Percentiles rank a stretch among this genome's conserved stretches.
These are phyloP conservation scores for Diplocarpon rosae DNA, from an alignment of 2,329 filamentous ascomycete genomes.

Conservation along the genomic window DNA sequence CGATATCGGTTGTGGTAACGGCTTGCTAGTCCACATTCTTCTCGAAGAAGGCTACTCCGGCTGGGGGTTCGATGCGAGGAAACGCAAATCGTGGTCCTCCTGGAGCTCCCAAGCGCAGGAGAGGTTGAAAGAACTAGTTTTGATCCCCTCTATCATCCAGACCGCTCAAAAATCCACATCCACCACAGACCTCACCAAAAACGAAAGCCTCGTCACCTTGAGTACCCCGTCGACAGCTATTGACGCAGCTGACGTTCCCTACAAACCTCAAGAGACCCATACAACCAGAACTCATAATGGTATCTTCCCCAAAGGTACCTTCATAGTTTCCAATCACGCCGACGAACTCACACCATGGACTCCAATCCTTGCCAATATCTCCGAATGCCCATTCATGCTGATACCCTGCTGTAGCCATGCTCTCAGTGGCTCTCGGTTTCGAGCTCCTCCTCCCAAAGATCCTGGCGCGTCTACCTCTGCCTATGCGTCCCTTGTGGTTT, in stretches of 20 bases:
- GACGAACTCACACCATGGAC: constrained; percentile 97
- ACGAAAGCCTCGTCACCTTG: neutral
- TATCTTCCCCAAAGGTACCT: constrained; percentile 61
- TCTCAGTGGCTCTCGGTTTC: constrained; percentile 63
- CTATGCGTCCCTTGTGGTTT: constrained; percentile 74
- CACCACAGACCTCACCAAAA: neutral
- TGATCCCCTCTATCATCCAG: constrained; percentile 39
- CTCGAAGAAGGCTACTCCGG: constrained; percentile 70
- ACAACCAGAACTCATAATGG: constrained; percentile 42
- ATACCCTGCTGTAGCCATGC: constrained; percentile 94
- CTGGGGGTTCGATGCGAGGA: constrained; percentile 86
- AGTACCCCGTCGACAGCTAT: constrained; percentile 2
- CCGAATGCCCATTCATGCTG: constrained; percentile 71
- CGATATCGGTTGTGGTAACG: constrained; percentile 93
- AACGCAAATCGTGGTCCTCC: constrained; percentile 70
- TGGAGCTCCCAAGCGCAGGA: constrained; percentile 45
- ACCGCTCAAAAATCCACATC: neutral
- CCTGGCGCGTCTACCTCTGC: constrained; percentile 43
- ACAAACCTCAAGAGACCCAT: constrained; percentile 29
- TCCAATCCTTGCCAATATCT: constrained; percentile 70
- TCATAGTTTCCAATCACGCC: constrained; percentile 94
- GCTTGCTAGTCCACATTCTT: constrained; percentile 76
- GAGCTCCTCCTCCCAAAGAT: constrained; percentile 45
- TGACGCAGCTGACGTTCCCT: neutral
- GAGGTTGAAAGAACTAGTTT: constrained; percentile 45